phyloP scores from a whole-genome alignment of 257 asterid species.

The Solanum verrucosum region DNA sequence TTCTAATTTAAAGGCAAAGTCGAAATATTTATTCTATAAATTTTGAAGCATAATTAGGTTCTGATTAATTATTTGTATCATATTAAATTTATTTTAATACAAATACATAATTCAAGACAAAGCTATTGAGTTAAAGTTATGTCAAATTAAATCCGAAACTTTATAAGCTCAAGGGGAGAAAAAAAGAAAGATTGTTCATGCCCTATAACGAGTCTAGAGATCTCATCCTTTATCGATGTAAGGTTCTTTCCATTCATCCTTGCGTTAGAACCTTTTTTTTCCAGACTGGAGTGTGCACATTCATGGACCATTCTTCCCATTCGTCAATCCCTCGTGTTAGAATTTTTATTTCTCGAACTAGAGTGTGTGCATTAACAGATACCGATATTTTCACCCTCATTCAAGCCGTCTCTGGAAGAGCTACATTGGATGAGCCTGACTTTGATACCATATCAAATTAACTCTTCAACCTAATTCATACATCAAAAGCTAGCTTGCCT shows the following conservation, averaged over 20 bases:
- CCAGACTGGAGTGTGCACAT: background rate
- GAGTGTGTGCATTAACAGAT: background rate
- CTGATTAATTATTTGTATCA: background rate
- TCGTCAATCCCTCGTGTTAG: background rate
- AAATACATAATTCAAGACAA: background rate
- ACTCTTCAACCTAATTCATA: background rate
- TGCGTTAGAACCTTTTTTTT: no score
- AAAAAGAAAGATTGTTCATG: rapidly evolving
- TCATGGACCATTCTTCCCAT: background rate
- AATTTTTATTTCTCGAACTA: background rate
- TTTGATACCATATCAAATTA: no score
- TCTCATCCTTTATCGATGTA: background rate
- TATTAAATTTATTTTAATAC: background rate
- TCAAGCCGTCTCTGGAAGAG: background rate
- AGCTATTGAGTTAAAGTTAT: background rate
- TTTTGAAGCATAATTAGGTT: background rate
- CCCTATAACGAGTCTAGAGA: background rate
- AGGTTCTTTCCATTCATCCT: background rate
- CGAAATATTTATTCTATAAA: background rate
- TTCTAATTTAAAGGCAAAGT: background rate
- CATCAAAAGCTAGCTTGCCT: background rate
- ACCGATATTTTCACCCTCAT: no score
- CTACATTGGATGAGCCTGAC: background rate
- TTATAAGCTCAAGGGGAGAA: background rate
- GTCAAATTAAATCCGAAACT: background rate